These are phyloP conservation scores for Powellomyces hirtus DNA, from an alignment of 192 early-diverging fungal genomes.

Conservation along the genomic window DNA sequence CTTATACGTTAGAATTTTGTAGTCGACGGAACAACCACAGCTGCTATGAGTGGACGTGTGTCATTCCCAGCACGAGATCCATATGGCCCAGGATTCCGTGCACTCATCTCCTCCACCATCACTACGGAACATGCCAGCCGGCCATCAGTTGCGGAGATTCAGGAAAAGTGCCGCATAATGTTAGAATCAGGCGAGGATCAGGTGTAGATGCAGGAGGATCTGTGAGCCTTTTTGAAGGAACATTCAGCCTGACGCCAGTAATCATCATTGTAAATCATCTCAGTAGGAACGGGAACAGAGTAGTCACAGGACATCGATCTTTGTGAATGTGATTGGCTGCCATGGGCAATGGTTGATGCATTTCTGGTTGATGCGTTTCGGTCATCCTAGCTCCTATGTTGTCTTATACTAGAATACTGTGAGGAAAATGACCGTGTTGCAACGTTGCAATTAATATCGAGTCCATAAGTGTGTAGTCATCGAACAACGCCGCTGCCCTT, in stretches of 20 bases:
- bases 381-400: too few species aligned
- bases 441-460: not conserved
- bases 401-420: too few species aligned
- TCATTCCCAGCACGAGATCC: slow-evolving; percentile 34
- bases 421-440: not conserved
- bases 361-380: too few species aligned
- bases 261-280: too few species aligned
- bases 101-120: not conserved
- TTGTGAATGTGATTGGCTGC: too few species aligned
- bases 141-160: slow-evolving; percentile 3
- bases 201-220: too few species aligned
- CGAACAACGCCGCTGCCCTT: slow-evolving; percentile 15
- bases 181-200: too few species aligned
- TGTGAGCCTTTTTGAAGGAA: too few species aligned
- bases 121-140: not conserved
- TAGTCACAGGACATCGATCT: too few species aligned
- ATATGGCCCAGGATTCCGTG: slow-evolving; percentile 8
- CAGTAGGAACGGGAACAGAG: too few species aligned
- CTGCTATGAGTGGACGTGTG: slow-evolving; percentile 35
- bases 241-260: too few species aligned
- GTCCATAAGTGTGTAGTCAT: slow-evolving; percentile 20
- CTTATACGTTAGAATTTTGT: not conserved
- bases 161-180: slow-evolving; percentile 7
- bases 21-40: slow-evolving; percentile 52
- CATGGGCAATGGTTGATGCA: too few species aligned